A percentile compares a stretch with the other conserved stretches of the same genome.
Conservation (phyloP, 2,329 filamentous ascomycete species). For the Moelleriella libera region DNA sequence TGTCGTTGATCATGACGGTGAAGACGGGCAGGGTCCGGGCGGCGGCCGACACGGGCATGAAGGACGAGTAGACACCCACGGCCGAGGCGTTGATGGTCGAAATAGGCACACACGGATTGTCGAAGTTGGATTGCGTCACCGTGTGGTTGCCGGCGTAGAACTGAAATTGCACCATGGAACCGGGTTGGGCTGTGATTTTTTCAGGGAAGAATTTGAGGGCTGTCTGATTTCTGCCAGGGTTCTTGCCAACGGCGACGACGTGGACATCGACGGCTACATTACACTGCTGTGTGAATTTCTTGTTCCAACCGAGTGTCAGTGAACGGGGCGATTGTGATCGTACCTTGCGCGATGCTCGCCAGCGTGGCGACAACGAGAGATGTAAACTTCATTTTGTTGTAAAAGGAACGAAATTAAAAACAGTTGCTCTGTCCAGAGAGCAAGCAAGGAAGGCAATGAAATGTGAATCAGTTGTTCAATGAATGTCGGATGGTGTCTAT, state of each 20-base stretch:
- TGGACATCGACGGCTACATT: slow-evolving; percentile 31
- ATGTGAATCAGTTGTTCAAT: too few species aligned
- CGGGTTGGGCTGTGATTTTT: slow-evolving; percentile 46
- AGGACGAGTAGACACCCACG: slow-evolving; percentile 53
- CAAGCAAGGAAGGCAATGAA: slow-evolving; percentile 9
- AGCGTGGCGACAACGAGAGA: slow-evolving; percentile 32
- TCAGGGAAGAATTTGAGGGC: slow-evolving; percentile 50
- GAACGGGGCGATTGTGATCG: slow-evolving; percentile 3
- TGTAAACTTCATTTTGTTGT: slow-evolving; percentile 36
- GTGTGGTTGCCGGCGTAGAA: slow-evolving; percentile 62
- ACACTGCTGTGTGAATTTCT: background rate
- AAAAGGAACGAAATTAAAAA: slow-evolving; percentile 1
- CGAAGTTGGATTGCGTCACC: slow-evolving; percentile 64
- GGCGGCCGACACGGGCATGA: slow-evolving; percentile 44
- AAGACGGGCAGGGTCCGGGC: slow-evolving; percentile 45
- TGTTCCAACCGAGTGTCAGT: background rate
- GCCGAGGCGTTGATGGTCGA: slow-evolving; percentile 32
- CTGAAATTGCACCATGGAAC: slow-evolving; percentile 54
- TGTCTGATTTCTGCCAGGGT: slow-evolving; percentile 31
- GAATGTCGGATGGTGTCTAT: too few species aligned
- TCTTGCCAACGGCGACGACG: slow-evolving; percentile 49
- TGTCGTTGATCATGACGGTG: slow-evolving; percentile 55
- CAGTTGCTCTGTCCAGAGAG: slow-evolving; percentile 5
- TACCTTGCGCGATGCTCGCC: slow-evolving; percentile 31
- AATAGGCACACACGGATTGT: slow-evolving; percentile 53